Percentiles rank a stretch among this genome's conserved stretches.
Conservation (phyloP, 495 filamentous ascomycete genomes). For the Jackrogersella minutella region DNA sequence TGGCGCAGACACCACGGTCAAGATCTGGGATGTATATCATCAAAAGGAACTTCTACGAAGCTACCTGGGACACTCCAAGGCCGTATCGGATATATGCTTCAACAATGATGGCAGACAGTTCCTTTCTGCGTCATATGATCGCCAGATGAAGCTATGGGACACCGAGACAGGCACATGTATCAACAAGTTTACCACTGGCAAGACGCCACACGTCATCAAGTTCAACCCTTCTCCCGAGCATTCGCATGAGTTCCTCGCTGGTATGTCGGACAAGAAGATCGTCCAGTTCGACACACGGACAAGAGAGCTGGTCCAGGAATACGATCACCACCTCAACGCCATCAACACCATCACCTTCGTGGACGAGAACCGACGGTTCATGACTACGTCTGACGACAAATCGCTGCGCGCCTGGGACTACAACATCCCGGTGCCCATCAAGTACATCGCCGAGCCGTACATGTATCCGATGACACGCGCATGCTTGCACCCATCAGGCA, state of each 20-base stretch:
- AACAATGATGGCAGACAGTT: constrained; percentile 82
- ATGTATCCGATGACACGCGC: constrained; percentile 93
- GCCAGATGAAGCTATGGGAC: constrained; percentile 97
- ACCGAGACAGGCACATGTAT: constrained; percentile 92
- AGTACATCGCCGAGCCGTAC: constrained; percentile 91
- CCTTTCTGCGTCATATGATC: constrained; percentile 90
- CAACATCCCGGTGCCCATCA: constrained; percentile 84
- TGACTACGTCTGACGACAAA: constrained; percentile 97
- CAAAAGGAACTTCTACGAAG: constrained; percentile 85
- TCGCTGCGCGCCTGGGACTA: constrained; percentile 97
- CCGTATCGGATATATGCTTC: constrained; percentile 90
- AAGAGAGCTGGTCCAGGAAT: constrained; percentile 87
- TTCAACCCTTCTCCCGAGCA: constrained; percentile 85
- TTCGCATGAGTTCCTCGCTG: constrained; percentile 89
- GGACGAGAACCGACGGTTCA: constrained; percentile 93
- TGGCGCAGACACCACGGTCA: constrained; percentile 85
- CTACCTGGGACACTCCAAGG: constrained; percentile 89
- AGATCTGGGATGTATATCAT: constrained; percentile 96
- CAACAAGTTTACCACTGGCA: constrained; percentile 86
- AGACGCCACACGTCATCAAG: constrained; percentile 91
- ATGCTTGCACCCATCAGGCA: constrained; percentile 82
- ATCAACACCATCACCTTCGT: constrained; percentile 98
- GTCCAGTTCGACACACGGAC: constrained; percentile 93
- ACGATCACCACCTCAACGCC: constrained; percentile 96
- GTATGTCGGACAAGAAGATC: constrained; percentile 98